A percentile compares a stretch with the other conserved stretches of the same genome.
Evolutionary conservation across 768 basidiomycete species (phyloP).

Genomic region (Boletus huronensis): DNA sequence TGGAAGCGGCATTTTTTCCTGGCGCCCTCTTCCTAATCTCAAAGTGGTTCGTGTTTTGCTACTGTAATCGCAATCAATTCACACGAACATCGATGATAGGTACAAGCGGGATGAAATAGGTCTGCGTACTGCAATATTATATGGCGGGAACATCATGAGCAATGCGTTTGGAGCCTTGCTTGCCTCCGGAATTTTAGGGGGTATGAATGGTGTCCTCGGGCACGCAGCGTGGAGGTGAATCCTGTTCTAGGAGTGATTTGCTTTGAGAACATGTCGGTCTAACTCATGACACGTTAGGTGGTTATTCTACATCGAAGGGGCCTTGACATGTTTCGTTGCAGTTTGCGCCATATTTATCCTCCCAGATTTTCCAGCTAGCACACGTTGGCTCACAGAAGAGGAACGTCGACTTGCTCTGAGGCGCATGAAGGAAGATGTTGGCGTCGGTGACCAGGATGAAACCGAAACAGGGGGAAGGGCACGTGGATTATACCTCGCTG

Average conservation of each 20-base stretch:
- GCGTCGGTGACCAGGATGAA: slow-evolving; percentile 51
- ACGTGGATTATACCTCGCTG: slow-evolving; percentile 54
- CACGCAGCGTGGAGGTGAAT: slow-evolving; percentile 50
- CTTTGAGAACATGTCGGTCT: not conserved
- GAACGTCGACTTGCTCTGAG: slow-evolving; percentile 47
- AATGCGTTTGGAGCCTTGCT: slow-evolving; percentile 56
- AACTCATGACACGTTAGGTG: slow-evolving; percentile 34
- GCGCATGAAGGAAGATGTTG: slow-evolving; percentile 64
- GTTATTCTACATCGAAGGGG: slow-evolving; percentile 49
- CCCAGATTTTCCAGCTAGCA: slow-evolving; percentile 45
- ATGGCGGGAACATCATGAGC: slow-evolving; percentile 48
- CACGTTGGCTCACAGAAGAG: slow-evolving; percentile 34
- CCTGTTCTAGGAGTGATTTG: slow-evolving; percentile 3
- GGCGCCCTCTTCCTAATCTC: slow-evolving; percentile 40
- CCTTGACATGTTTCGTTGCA: slow-evolving; percentile 43
- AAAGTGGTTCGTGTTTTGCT: slow-evolving; percentile 30
- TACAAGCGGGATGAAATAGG: slow-evolving; percentile 45
- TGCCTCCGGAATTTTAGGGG: slow-evolving; percentile 44
- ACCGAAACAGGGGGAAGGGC: slow-evolving; percentile 38
- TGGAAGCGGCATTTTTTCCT: slow-evolving; percentile 48
- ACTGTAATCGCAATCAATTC: slow-evolving; percentile 27
- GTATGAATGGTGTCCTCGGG: slow-evolving; percentile 48
- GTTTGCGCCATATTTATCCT: slow-evolving; percentile 44
- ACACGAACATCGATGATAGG: slow-evolving; percentile 31
- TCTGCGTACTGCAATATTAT: slow-evolving; percentile 42